These are phyloP conservation scores for Ormosia emarginata DNA, from an alignment of 306 rosid genomes.

Conservation along the genomic window DNA sequence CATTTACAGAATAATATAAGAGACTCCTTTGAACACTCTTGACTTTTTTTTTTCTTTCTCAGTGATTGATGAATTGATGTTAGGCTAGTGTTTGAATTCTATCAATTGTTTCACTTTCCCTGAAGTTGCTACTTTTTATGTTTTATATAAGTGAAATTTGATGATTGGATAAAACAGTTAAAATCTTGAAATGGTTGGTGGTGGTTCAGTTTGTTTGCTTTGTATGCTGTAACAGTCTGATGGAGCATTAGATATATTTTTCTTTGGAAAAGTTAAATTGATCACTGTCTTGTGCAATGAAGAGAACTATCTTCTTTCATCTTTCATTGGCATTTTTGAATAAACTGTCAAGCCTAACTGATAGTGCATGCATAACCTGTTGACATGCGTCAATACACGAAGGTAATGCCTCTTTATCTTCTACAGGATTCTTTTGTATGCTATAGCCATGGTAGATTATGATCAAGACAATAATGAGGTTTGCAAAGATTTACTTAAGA, in stretches of 20 bases:
- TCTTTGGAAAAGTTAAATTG: not conserved
- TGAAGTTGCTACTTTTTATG: not conserved
- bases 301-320: not conserved
- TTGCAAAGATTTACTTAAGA: slow-evolving; percentile 55
- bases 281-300: not conserved
- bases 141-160: not conserved
- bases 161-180: not conserved
- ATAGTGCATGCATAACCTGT: not conserved
- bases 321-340: slow-evolving; percentile 3
- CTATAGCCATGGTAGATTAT: slow-evolving; percentile 75
- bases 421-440: slow-evolving; percentile 78
- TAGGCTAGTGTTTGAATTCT: slow-evolving; percentile 1
- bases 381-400: not conserved
- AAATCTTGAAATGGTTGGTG: not conserved
- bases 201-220: not conserved
- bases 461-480: slow-evolving; percentile 60
- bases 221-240: not conserved
- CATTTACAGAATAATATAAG: not conserved
- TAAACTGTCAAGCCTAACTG: not conserved
- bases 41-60: too few relatives aligned
- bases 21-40: not conserved
- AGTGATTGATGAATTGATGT: not conserved
- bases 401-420: slow-evolving; percentile 1
- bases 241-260: not conserved
- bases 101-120: not conserved